A percentile compares a stretch with the other conserved stretches of the same genome.
Conservation (phyloP, 2,329 filamentous ascomycete species). For the Acrodontium crateriforme region DNA sequence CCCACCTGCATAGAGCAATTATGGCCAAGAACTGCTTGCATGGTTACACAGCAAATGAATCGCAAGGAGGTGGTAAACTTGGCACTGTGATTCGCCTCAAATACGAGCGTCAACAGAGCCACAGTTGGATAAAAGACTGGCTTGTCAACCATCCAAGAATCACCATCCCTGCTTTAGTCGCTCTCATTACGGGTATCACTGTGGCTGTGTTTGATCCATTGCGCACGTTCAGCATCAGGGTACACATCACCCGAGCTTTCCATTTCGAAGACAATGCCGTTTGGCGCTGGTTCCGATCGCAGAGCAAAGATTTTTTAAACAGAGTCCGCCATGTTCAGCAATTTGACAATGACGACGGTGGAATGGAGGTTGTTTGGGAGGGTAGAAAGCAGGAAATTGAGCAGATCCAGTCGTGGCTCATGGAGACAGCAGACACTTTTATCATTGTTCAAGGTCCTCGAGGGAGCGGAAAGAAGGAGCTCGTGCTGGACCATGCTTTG, state of each 20-base stretch:
- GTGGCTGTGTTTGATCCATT: constrained; percentile 91
- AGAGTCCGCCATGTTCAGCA: constrained; percentile 37
- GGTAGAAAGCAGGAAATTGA: constrained; percentile 72
- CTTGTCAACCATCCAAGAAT: constrained; percentile 73
- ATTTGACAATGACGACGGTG: constrained; percentile 45
- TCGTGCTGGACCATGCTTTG: constrained; percentile 74
- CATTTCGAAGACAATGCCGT: constrained; percentile 58
- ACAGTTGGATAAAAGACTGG: constrained; percentile 77
- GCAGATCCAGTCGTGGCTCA: constrained; percentile 70
- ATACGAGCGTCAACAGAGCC: constrained; percentile 67
- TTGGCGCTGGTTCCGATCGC: constrained; percentile 68
- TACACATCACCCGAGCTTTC: constrained; percentile 67
- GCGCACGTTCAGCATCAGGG: constrained; percentile 79
- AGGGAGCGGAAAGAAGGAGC: constrained; percentile 79
- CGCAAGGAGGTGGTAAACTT: constrained; percentile 55
- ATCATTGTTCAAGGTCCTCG: constrained; percentile 86
- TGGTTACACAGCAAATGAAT: constrained; percentile 57
- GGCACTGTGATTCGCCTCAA: constrained; percentile 69
- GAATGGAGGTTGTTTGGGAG: constrained; percentile 72
- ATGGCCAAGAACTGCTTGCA: constrained; percentile 91
- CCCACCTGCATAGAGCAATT: constrained; percentile 58
- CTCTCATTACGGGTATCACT: constrained; percentile 66
- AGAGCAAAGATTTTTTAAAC: constrained; percentile 48
- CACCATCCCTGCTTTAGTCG: constrained; percentile 69
- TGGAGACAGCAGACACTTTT: constrained; percentile 81